Conservation (phyloP, 208 protist species). For the Trypanosomatidae sp. region DNA sequence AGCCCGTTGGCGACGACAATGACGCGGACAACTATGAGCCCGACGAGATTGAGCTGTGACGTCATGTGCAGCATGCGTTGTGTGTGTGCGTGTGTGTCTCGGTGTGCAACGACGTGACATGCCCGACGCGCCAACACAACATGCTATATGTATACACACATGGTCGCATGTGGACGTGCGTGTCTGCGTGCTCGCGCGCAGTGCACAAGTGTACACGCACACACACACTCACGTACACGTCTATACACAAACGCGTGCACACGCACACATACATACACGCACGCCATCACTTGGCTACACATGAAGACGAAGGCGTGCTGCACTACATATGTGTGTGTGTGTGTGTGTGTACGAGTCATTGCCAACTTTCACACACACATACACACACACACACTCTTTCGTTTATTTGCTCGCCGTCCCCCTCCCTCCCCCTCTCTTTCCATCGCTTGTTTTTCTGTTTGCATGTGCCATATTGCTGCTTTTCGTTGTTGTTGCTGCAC, state of each 20-base stretch:
- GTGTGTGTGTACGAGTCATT: background rate
- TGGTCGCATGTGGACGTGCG: background rate
- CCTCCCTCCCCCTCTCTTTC: too few relatives aligned
- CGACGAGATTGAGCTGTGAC: slow-evolving; percentile 68
- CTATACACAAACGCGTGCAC: background rate
- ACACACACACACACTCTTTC: background rate
- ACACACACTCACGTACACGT: background rate
- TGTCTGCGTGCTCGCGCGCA: background rate
- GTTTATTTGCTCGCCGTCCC: too few relatives aligned
- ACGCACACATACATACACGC: background rate
- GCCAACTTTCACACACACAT: background rate
- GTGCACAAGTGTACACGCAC: slow-evolving; percentile 1
- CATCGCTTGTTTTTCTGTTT: too few relatives aligned
- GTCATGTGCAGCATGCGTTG: background rate
- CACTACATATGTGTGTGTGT: background rate
- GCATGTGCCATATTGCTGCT: too few relatives aligned
- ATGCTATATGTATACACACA: background rate
- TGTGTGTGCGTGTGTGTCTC: background rate
- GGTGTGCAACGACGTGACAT: too few relatives aligned
- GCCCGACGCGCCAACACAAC: background rate
- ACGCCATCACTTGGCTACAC: background rate
- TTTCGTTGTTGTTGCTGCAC: too few relatives aligned
- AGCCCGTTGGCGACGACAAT: slow-evolving; percentile 1
- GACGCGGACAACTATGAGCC: slow-evolving; percentile 56
- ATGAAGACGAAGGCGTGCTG: background rate